Evolutionary conservation across 805 yeast species (phyloP), one percentile per base, ranked within the genome.

Genomic region (Saturnispora galanensis): DNA sequence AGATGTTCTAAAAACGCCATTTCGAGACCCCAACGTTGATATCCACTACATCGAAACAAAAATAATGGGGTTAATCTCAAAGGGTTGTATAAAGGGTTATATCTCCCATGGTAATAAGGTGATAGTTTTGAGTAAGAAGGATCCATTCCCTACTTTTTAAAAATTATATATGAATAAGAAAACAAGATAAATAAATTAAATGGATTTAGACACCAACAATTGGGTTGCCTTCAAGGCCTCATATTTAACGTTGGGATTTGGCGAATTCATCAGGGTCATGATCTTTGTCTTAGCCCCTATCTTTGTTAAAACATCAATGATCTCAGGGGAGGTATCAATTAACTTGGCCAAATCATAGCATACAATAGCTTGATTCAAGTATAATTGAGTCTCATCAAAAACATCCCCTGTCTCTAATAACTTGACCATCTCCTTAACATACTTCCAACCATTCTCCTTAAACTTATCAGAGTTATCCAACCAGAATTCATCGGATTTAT

Each of bases 191-290:
- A 13, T 15, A 30, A n/a, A 31, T 46, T 47, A 57, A 33, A 82
- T 75, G n/a, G 82, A 73, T 57, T 86, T 87, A 3, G 96, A 87
- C 44, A 93, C 94, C 56, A 93, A 77, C 46, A 81, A 76, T 68
- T 93, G 98, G n/a, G 96, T 86, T 4, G 97, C 88, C 63, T 85
- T 86, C 58, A 93, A 74, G 2, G 97, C 97, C 68, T 90, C 96
- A 60, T 83, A 93, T 60, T 90, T 85, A 52, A 93, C 89, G 59
- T 86, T 93, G 17, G 89, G 74, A 61, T 88, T 89, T 35, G 81
- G 76, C 47, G 80, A 77, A 56, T 76, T 79, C 78, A 93, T 79
- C 51, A 88, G 70, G 49, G 76, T 75, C 97, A 93, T 90, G 46
- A 93, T 77, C 61, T 78, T 76, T 17, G 83, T 68, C 70, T 93